Percentiles rank a stretch among this genome's conserved stretches.
These are phyloP conservation scores for Eragrostis nindensis DNA, from an alignment of 176 grass and related monocot species.

Conservation along the genomic window DNA sequence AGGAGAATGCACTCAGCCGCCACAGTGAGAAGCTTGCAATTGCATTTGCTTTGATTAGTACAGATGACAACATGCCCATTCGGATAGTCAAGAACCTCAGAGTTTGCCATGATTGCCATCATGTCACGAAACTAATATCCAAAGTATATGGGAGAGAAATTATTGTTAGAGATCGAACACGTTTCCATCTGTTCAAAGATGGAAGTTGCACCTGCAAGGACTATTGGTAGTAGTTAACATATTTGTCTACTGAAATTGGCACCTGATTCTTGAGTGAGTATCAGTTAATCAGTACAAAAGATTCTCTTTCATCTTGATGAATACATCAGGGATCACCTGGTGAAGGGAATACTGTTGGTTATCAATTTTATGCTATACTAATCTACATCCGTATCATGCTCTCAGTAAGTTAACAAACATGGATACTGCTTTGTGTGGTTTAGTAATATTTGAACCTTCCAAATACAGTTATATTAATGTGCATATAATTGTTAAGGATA, in stretches of 20 bases:
- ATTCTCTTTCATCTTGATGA: not conserved
- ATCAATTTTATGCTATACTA: conserved; percentile 4
- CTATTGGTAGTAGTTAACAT: conserved; percentile 51
- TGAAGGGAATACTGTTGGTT: conserved; percentile 4
- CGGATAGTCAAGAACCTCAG: conserved; percentile 63
- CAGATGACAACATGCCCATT: conserved; percentile 42
- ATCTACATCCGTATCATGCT: conserved; percentile 16
- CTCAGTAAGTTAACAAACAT: conserved; percentile 20
- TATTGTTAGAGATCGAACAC: conserved; percentile 59
- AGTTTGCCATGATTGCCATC: conserved; percentile 65
- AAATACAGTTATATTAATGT: conserved; percentile 26
- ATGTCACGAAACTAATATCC: conserved; percentile 66
- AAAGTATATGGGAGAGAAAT: conserved; percentile 65
- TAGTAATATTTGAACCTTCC: not conserved
- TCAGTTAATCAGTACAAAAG: not conserved
- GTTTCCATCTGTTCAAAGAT: conserved; percentile 65
- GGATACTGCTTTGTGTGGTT: not conserved
- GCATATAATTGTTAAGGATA: not conserved
- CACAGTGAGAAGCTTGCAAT: conserved; percentile 71
- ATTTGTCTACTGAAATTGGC: conserved; percentile 11
- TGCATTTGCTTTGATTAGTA: conserved; percentile 53
- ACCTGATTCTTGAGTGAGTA: conserved; percentile 6
- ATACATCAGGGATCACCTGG: conserved; percentile 18
- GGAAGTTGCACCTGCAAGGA: conserved; percentile 58
- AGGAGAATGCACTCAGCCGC: conserved; percentile 49